Base-by-base conservation (phyloP, 805 yeast genomes). In the Diddensiella transvaalensis region DNA sequence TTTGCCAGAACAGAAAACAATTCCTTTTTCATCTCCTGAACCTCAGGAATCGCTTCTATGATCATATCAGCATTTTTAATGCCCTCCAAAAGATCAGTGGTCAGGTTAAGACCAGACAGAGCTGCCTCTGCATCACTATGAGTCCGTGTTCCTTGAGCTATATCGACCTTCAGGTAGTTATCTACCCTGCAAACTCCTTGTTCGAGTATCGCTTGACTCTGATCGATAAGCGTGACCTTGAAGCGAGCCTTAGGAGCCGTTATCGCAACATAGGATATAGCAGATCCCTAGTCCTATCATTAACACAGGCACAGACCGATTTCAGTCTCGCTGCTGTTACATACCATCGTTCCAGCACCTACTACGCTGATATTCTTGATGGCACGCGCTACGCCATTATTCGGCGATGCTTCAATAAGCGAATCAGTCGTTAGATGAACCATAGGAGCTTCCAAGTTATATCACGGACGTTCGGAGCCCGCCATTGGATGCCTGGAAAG, bases 41-140 rank as follows among this genome's bases (percentile, higher is more conserved):
- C 61, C 52, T 69, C 73, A 5, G 73, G 73, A 2, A 69, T 71
- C 2, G 73, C 73, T 51, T 69, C 73, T 26, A 69, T 63, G 23
- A 69, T 60, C 44, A 68, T 57, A 48, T 68, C 72, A 5, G 67
- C 59, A 19, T 50, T 49, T 2, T 41, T 36, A 18, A 67, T 58
- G 17, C 57, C 60, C 11, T 22, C 43, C 13, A 44, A 49, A 39
- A 63, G 43, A 26, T 52, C 54, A 8, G 59, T 54, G 35, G 63
- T 48, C 3, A 52, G 41, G 15, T 22, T 21, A 39, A 70, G 54
- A 29, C 60, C 59, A 17, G 42, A 40, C 43, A 51, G 45, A 33
- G 67, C 59, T 18, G 44, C 56, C 21, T 48, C 47, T 15, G 69
- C 68, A 24, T 54, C 51, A 18, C 52, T 62, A 17, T 47, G 55